Base-by-base conservation (phyloP, 805 yeast species). In the Kazachstania taianensis region DNA sequence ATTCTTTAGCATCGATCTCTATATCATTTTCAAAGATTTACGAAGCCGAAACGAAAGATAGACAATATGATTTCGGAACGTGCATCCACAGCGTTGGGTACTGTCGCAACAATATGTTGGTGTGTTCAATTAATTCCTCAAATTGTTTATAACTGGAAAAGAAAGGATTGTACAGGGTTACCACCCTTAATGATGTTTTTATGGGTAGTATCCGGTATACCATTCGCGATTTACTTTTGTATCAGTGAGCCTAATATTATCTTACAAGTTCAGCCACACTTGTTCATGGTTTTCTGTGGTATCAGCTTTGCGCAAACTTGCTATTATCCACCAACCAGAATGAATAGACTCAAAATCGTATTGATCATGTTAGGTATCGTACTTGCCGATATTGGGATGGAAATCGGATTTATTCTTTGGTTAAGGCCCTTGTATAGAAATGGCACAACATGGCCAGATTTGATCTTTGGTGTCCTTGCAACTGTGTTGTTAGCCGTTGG, bases 21-120 rank as follows among this genome's bases (percentile, higher is more conserved):
- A n/a, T n/a, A n/a, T n/a, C n/a, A n/a, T n/a, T n/a, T n/a, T n/a
- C n/a, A n/a, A n/a, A n/a, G n/a, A n/a, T n/a, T n/a, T n/a, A n/a
- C n/a, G n/a, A n/a, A n/a, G n/a, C n/a, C n/a, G n/a, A n/a, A n/a
- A n/a, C n/a, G n/a, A n/a, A n/a, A n/a, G n/a, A n/a, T n/a, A n/a
- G n/a, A n/a, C n/a, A n/a, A n/a, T n/a, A 41, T 41, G 44, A 30
- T 24, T 4, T 41, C 41, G 16, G 39, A 41, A 14, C 13, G 33
- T 27, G 43, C 43, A 18, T 71, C 82, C 13, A 82, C 81, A 33
- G 85, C 79, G 5, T 66, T 85, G 37, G 96, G 85, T 2, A 86
- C 95, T 9, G 66, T 83, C 2, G 96, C 95, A 5, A 89, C 97
- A 0, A 75, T 87, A 2, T 69, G 82, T 39, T 89, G 96, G 96